These are phyloP conservation scores for Colletotrichum gigasporum DNA, from an alignment of 2,329 filamentous ascomycete genomes.

Conservation along the genomic window DNA sequence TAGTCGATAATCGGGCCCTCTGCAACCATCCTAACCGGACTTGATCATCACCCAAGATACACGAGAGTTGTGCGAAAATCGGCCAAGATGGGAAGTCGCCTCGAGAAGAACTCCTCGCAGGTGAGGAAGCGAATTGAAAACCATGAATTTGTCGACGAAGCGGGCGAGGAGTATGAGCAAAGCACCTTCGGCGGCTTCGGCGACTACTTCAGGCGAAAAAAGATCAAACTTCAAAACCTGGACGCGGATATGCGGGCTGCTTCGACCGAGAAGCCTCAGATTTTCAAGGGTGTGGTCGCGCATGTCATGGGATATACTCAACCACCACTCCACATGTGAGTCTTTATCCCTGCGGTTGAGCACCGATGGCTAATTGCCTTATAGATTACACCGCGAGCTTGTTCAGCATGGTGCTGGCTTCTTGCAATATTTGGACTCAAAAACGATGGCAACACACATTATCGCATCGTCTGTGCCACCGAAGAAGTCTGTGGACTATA, in stretches of 20 bases:
- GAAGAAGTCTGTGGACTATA: slow-evolving; percentile 92
- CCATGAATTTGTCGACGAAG: slow-evolving; percentile 79
- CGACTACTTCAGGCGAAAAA: slow-evolving; percentile 95
- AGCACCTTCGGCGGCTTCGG: slow-evolving; percentile 89
- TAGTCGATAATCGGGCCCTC: not conserved
- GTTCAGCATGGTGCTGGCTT: slow-evolving; percentile 95
- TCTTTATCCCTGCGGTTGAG: not conserved
- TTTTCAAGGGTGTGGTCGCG: slow-evolving; percentile 91
- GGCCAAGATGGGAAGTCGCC: slow-evolving; percentile 64
- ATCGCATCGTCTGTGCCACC: slow-evolving; percentile 90
- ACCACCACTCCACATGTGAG: slow-evolving; percentile 82
- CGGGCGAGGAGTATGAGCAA: slow-evolving; percentile 88
- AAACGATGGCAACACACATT: slow-evolving; percentile 95
- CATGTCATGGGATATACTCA: slow-evolving; percentile 98
- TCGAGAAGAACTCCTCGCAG: slow-evolving; percentile 71
- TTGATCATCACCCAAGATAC: slow-evolving; percentile 29
- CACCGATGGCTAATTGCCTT: not conserved
- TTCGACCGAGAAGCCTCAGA: slow-evolving; percentile 75
- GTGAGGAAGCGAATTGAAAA: slow-evolving; percentile 69
- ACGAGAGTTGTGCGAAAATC: slow-evolving; percentile 1
- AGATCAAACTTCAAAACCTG: slow-evolving; percentile 95
- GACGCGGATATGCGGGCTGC: slow-evolving; percentile 82
- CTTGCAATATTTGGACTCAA: slow-evolving; percentile 92
- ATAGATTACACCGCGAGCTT: slow-evolving; percentile 79
- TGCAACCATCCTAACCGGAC: not conserved